A percentile compares a stretch with the other conserved stretches of the same genome.
These are phyloP conservation scores for Pseudogymnoascus sp. DNA, from an alignment of 2,329 filamentous ascomycete genomes.

Conservation along the genomic window DNA sequence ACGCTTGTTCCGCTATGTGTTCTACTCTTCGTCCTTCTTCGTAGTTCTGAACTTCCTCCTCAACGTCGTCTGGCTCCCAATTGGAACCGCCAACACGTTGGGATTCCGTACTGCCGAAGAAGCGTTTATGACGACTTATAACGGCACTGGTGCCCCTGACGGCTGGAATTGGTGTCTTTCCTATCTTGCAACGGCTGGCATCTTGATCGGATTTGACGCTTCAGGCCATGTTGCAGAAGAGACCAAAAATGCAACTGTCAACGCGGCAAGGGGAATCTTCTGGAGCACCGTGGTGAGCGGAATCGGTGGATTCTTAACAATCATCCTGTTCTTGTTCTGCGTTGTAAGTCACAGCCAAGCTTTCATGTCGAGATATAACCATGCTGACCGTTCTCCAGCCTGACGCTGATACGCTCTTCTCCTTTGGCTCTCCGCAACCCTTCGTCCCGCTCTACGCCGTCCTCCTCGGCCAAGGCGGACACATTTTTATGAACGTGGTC, in stretches of 20 bases:
- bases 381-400: conserved; percentile 31
- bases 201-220: conserved; percentile 54
- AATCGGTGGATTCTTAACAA: conserved; percentile 44
- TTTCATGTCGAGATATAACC: background rate
- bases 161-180: conserved; percentile 58
- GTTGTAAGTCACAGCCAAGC: conserved; percentile 30
- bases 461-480: conserved; percentile 46
- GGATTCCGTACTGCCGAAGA: conserved; percentile 52
- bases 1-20: conserved; percentile 35
- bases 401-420: conserved; percentile 43
- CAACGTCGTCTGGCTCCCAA: conserved; percentile 54
- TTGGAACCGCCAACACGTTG: conserved; percentile 45
- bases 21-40: conserved; percentile 35
- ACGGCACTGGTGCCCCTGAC: conserved; percentile 45
- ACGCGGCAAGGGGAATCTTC: conserved; percentile 52
- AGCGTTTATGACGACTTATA: conserved; percentile 53
- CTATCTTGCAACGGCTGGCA: conserved; percentile 51
- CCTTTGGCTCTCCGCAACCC: conserved; percentile 46
- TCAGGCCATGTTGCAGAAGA: conserved; percentile 54
- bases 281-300: conserved; percentile 51
- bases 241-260: conserved; percentile 47
- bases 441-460: conserved; percentile 51
- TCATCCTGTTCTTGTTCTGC: conserved; percentile 53
- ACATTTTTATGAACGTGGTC: conserved; percentile 54
- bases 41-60: conserved; percentile 51